Evolutionary conservation across 768 basidiomycete genomes (phyloP).

Genomic region (Candolleomyces aberdarensis): DNA sequence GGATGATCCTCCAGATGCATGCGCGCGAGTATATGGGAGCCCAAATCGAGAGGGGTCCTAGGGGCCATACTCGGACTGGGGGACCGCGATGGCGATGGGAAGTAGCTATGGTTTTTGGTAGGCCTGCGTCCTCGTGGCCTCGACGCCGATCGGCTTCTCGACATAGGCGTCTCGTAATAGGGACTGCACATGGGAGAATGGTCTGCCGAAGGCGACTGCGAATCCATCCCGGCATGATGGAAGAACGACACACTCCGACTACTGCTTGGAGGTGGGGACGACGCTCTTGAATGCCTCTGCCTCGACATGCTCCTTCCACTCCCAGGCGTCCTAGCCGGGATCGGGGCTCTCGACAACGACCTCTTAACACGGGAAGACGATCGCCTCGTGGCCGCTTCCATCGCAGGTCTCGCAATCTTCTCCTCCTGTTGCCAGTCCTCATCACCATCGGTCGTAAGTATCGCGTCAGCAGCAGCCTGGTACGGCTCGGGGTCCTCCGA

Average conservation of each 20-base stretch:
- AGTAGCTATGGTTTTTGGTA: constrained; percentile 17
- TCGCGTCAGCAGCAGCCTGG: constrained; percentile 6
- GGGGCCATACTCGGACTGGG: constrained; percentile 47
- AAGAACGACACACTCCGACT: constrained; percentile 11
- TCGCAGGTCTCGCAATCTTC: constrained; percentile 21
- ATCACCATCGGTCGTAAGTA: constrained; percentile 11
- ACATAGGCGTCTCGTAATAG: neutral
- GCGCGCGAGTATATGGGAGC: constrained; percentile 12
- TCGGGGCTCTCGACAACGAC: constrained; percentile 50
- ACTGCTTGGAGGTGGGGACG: constrained; percentile 18
- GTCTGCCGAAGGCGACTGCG: neutral
- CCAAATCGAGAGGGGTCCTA: constrained; percentile 39
- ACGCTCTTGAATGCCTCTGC: constrained; percentile 24
- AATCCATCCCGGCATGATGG: constrained; percentile 6
- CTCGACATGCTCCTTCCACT: constrained; percentile 41
- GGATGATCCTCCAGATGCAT: constrained; percentile 22
- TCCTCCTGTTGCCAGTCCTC: constrained; percentile 27
- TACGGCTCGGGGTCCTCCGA: constrained; percentile 12
- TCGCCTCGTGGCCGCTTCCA: constrained; percentile 36
- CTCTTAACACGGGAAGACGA: constrained; percentile 41
- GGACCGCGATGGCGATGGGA: constrained; percentile 40
- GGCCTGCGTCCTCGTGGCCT: constrained; percentile 31
- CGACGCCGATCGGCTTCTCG: constrained; percentile 21
- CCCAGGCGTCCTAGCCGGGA: constrained; percentile 32
- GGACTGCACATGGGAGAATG: constrained; percentile 3